Conservation (phyloP, 1,284 basidiomycete genomes). For the Tilletiaria anomala region DNA sequence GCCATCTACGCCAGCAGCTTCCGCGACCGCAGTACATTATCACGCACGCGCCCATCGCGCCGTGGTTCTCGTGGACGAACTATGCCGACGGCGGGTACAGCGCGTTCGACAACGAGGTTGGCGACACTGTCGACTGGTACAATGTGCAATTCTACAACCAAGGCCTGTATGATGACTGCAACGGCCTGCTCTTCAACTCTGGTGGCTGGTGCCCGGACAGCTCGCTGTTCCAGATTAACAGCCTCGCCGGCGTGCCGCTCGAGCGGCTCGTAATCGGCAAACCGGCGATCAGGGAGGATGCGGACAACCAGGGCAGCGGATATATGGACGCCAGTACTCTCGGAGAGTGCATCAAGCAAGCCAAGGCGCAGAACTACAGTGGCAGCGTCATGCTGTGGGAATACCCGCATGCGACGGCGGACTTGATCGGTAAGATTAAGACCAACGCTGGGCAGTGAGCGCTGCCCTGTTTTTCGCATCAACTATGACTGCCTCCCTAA, state of each 20-base stretch:
- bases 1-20: constrained; percentile 41
- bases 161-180: background rate
- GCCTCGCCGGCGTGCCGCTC: background rate
- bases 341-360: background rate
- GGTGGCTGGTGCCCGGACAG: background rate
- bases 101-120: background rate
- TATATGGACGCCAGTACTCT: background rate
- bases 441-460: too few relatives aligned
- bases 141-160: background rate
- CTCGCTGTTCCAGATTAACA: background rate
- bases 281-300: background rate
- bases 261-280: background rate
- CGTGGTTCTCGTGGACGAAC: constrained; percentile 28
- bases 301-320: background rate
- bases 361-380: background rate
- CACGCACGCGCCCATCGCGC: constrained; percentile 31
- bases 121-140: background rate
- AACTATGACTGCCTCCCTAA: too few relatives aligned
- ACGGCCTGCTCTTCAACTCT: background rate
- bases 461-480: too few relatives aligned
- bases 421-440: too few relatives aligned
- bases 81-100: background rate
- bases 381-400: background rate
- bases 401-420: background rate
- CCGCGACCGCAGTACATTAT: constrained; percentile 38